Evolutionary conservation across 441 rosid species (phyloP).

Genomic region (Gossypium lobatum): DNA sequence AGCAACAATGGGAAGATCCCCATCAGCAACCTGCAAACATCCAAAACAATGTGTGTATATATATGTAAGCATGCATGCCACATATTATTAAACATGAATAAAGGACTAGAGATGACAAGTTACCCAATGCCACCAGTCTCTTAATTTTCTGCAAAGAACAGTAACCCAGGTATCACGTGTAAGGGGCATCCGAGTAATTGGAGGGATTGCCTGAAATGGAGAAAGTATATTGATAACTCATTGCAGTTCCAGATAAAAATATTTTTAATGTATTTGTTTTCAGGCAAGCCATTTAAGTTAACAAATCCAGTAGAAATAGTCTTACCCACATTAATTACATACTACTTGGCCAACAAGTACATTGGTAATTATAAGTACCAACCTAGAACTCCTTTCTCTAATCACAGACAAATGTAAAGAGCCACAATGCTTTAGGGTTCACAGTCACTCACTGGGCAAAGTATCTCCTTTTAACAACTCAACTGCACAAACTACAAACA

Average conservation of each 20-base stretch:
- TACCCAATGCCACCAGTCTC: conserved; percentile 99
- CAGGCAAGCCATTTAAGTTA: not conserved
- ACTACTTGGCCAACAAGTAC: not conserved
- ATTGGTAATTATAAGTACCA: not conserved
- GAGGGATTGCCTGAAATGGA: conserved; percentile 80
- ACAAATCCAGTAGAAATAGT: not conserved
- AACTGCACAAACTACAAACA: not conserved
- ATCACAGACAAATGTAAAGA: not conserved
- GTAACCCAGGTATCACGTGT: conserved; percentile 98
- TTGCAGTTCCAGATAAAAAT: not conserved
- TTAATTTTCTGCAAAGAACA: conserved; percentile 89
- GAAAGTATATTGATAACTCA: conserved; percentile 12
- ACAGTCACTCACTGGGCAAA: not conserved
- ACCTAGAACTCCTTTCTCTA: not conserved
- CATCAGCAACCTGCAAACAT: conserved; percentile 83
- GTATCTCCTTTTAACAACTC: not conserved
- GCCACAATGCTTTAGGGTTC: not conserved
- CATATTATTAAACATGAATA: conserved; percentile 18
- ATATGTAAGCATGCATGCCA: conserved; percentile 1
- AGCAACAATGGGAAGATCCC: conserved; percentile 92
- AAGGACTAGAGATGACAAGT: conserved; percentile 27
- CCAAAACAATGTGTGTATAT: conserved; percentile 13
- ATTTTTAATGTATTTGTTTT: not conserved
- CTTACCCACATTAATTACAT: not conserved
- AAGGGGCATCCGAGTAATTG: conserved; percentile 87